Conservation (phyloP, 495 filamentous ascomycete species). For the Penicillium paxilli region DNA sequence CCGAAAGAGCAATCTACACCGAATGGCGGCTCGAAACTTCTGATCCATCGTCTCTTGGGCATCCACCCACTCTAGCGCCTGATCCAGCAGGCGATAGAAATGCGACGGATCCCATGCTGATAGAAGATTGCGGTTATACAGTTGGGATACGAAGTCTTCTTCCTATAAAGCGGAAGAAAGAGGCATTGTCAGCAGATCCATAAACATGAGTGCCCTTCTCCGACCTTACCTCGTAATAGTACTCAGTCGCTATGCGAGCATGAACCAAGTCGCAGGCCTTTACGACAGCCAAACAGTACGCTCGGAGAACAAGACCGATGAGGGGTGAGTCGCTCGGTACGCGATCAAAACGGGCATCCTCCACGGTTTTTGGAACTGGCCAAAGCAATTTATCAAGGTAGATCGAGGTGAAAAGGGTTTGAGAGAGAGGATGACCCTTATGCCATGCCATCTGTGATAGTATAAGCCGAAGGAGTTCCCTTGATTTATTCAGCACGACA, state of each 20-base stretch:
- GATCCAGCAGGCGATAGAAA: slow-evolving; percentile 59
- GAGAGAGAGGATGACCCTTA: slow-evolving; percentile 87
- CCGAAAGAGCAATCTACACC: slow-evolving; percentile 63
- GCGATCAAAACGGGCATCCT: slow-evolving; percentile 69
- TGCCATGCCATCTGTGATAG: slow-evolving; percentile 87
- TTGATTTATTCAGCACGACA: background rate
- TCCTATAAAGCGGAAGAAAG: slow-evolving; percentile 59
- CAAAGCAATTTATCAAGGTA: slow-evolving; percentile 85
- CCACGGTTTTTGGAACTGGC: slow-evolving; percentile 62
- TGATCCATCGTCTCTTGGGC: slow-evolving; percentile 47
- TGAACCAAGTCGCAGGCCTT: slow-evolving; percentile 84
- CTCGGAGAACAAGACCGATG: slow-evolving; percentile 67
- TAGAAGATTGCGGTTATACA: slow-evolving; percentile 78
- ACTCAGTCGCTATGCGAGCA: slow-evolving; percentile 67
- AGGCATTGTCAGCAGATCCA: slow-evolving; percentile 1
- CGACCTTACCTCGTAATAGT: slow-evolving; percentile 75
- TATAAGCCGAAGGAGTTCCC: slow-evolving; percentile 17
- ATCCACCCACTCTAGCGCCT: slow-evolving; percentile 56
- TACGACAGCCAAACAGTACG: slow-evolving; percentile 83
- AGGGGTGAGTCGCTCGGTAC: slow-evolving; percentile 48
- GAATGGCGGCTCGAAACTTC: slow-evolving; percentile 59
- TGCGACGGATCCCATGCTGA: slow-evolving; percentile 56
- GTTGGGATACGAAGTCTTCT: slow-evolving; percentile 91
- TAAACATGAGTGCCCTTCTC: background rate
- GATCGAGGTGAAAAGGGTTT: slow-evolving; percentile 91